These are phyloP conservation scores for Wickerhamiella azyma DNA, from an alignment of 805 yeast species.

Conservation along the genomic window DNA sequence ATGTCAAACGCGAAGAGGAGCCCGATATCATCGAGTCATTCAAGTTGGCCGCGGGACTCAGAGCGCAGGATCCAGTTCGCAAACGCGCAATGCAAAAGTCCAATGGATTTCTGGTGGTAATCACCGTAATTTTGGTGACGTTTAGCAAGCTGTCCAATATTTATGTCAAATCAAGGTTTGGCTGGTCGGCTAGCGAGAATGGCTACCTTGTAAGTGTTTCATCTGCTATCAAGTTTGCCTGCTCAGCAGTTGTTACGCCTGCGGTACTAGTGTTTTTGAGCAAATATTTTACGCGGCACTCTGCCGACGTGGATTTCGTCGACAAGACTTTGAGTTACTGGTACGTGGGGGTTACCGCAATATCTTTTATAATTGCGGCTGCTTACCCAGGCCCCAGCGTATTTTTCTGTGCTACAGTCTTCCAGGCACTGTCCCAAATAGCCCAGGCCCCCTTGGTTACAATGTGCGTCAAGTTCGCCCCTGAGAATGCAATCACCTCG, in stretches of 20 bases:
- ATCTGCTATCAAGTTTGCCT: not conserved
- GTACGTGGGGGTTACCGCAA: not conserved
- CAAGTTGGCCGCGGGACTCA: not conserved
- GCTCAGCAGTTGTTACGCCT: not conserved
- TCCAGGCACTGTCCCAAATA: too few species aligned
- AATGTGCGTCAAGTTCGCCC: too few species aligned
- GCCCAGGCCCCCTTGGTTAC: too few species aligned
- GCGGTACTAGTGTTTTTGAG: not conserved
- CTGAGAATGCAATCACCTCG: too few species aligned
- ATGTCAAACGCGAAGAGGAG: not conserved
- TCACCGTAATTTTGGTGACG: not conserved
- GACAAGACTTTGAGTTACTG: not conserved
- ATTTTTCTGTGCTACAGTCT: too few species aligned
- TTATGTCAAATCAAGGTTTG: not conserved
- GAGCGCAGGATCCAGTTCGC: not conserved
- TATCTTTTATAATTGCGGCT: not conserved
- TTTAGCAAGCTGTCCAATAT: not conserved
- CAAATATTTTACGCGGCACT: not conserved
- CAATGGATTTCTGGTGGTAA: not conserved
- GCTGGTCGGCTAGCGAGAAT: conserved; percentile 1
- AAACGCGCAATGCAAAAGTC: not conserved
- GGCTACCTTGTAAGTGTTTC: not conserved
- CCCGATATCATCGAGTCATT: not conserved
- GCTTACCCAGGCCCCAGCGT: not conserved
- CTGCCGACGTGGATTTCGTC: not conserved